Evolutionary conservation across 2,329 filamentous ascomycete species (phyloP), one percentile per base, ranked within the genome.

Genomic region (Verruconis gallopava): DNA sequence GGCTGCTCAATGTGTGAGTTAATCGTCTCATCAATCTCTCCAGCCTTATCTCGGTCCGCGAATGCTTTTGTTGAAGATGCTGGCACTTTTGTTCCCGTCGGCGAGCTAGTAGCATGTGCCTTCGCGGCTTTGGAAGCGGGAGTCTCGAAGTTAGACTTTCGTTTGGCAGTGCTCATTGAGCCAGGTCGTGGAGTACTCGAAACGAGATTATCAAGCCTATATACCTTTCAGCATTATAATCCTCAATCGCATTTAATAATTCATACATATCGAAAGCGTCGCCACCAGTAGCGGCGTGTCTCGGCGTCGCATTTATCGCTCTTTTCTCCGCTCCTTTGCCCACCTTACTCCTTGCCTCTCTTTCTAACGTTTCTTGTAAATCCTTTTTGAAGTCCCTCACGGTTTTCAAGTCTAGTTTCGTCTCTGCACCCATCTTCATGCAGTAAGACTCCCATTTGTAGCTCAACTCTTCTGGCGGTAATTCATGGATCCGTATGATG

Each of bases 401-500:
- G 0, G 74, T 80, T 28, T 81, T 74, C 33, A 93, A 68, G 37
- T 81, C 75, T 47, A 84, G 64, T 46, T 71, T 78, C 47, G 79
- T 78, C 44, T 93, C 85, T 37, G 76, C 67, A 18, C 88, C 85
- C 79, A 96, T 86, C 62, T 89, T 93, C 58, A 98, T 81, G 61
- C 83, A 88, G 69, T 95, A 96, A 1, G 86, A 89, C 61, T 98
- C 91, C 91, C 91, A 98, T 71, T 96, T 96, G 75, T 85, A 95
- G 62, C 85, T 95, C 19, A 96, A 70, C 57, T 96, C 91, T 59
- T 96, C 79, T 22, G 79, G 71, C 13, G 78, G 75, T 46, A 96
- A 73, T 37, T 77, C 77, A 63, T 95, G 85, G 46, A 96, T 70
- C 42, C 80, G 78, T 65, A 91, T 73, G 57, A 94, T 93, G 45